phyloP scores from a whole-genome alignment of 1,139 yeast genomes.

The Magnusiomyces fungicola region DNA sequence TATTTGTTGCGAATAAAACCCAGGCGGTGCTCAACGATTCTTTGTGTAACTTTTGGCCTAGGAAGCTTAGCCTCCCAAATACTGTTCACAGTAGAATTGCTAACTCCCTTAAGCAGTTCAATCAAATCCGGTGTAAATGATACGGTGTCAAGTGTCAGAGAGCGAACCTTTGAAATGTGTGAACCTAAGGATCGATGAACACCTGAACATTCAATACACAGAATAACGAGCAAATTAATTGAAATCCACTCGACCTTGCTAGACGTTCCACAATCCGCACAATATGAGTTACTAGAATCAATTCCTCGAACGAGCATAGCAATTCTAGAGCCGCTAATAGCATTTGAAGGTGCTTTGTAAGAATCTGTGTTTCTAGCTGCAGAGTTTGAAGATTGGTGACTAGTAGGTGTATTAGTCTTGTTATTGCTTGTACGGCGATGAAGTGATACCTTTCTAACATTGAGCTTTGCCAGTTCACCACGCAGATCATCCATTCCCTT shows the following conservation, averaged over 20 bases:
- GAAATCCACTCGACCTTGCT: constrained; percentile 81
- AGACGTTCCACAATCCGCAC: constrained; percentile 74
- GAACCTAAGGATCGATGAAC: constrained; percentile 71
- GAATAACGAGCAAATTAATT: constrained; percentile 58
- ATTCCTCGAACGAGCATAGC: constrained; percentile 18
- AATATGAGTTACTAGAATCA: constrained; percentile 51
- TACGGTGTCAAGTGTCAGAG: constrained; percentile 65
- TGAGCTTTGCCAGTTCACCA: constrained; percentile 12
- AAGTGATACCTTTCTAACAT: constrained; percentile 10
- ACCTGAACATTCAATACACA: constrained; percentile 78
- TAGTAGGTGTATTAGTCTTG: constrained; percentile 4
- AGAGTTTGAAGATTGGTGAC: no score
- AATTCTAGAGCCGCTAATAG: constrained; percentile 6
- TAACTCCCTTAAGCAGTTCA: constrained; percentile 50
- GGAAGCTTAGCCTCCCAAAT: constrained; percentile 46
- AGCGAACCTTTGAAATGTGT: constrained; percentile 67
- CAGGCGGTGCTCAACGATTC: constrained; percentile 31
- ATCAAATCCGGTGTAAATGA: constrained; percentile 61
- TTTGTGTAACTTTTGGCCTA: constrained; percentile 37
- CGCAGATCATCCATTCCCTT: constrained; percentile 8
- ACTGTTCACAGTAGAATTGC: constrained; percentile 56
- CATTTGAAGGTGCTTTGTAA: no score
- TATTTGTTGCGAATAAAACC: constrained; percentile 37
- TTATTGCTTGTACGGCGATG: constrained; percentile 11
- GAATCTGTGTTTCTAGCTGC: no score